Percentiles rank a stretch among this genome's conserved stretches.
These are phyloP conservation scores for Lachnellula subtilissima DNA, from an alignment of 2,329 filamentous ascomycete genomes.

Conservation along the genomic window DNA sequence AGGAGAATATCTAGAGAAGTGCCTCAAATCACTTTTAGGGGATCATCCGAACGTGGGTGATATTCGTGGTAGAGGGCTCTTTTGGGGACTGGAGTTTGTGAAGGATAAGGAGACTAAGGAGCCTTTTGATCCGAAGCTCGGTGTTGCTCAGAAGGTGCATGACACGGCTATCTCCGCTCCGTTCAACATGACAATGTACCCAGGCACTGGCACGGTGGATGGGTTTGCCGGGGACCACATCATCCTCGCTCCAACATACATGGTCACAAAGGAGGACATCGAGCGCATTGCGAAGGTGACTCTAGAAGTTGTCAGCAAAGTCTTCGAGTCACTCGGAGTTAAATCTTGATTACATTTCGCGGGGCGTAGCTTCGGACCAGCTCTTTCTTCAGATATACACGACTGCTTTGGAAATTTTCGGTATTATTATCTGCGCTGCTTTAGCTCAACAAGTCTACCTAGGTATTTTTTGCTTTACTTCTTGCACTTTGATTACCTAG, in stretches of 20 bases:
- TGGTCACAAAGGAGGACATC: slow-evolving; percentile 48
- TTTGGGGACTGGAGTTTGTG: slow-evolving; percentile 54
- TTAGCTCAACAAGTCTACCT: not conserved
- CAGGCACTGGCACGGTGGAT: slow-evolving; percentile 50
- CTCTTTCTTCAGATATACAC: not conserved
- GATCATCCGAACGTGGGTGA: slow-evolving; percentile 50
- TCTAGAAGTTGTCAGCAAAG: slow-evolving; percentile 19
- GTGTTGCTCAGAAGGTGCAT: slow-evolving; percentile 45
- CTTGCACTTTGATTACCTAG: not conserved
- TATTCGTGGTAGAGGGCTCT: slow-evolving; percentile 55
- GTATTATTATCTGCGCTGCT: not conserved
- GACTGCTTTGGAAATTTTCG: not conserved
- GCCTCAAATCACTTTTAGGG: slow-evolving; percentile 40
- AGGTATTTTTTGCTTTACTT: not conserved
- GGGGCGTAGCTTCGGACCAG: not conserved
- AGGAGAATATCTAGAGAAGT: slow-evolving; percentile 44
- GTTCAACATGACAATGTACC: slow-evolving; percentile 55
- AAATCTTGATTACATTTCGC: not conserved
- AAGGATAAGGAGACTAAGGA: slow-evolving; percentile 44
- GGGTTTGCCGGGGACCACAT: slow-evolving; percentile 57
- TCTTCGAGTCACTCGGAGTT: slow-evolving; percentile 15
- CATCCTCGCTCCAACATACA: slow-evolving; percentile 57
- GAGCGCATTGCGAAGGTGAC: slow-evolving; percentile 46
- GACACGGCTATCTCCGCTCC: slow-evolving; percentile 36
- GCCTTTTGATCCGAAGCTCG: slow-evolving; percentile 40